A percentile compares a stretch with the other conserved stretches of the same genome.
Conservation (phyloP, 306 rosid species). For the Heteromeles arbutifolia region DNA sequence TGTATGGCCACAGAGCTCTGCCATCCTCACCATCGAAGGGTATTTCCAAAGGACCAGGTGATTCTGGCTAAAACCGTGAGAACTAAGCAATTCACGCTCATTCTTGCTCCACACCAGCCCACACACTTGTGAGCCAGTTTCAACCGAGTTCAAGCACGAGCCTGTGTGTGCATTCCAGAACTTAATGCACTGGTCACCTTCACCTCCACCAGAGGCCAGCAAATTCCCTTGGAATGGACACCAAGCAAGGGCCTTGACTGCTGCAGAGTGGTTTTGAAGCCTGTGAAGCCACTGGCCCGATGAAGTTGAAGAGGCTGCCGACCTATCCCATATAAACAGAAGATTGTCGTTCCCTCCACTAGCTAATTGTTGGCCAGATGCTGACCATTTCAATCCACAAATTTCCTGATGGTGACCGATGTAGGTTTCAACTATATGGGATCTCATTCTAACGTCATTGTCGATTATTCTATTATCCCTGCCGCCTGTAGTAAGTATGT, state of each 20-base stretch:
- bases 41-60: slow-evolving; percentile 73
- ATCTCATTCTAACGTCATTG: slow-evolving; percentile 53
- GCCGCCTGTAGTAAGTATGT: slow-evolving; percentile 58
- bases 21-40: slow-evolving; percentile 72
- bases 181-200: slow-evolving; percentile 30
- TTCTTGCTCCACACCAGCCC: slow-evolving; percentile 61
- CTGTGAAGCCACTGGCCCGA: slow-evolving; percentile 65
- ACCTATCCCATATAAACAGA: slow-evolving; percentile 64
- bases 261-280: slow-evolving; percentile 58
- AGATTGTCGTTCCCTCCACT: slow-evolving; percentile 80
- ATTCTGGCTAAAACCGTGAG: slow-evolving; percentile 66
- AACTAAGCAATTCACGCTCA: slow-evolving; percentile 73
- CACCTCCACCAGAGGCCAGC: slow-evolving; percentile 61
- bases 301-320: slow-evolving; percentile 45
- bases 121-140: slow-evolving; percentile 68
- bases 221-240: slow-evolving; percentile 75
- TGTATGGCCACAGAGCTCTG: slow-evolving; percentile 59
- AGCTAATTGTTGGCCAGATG: slow-evolving; percentile 61
- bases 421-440: slow-evolving; percentile 49
- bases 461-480: slow-evolving; percentile 46
- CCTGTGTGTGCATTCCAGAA: slow-evolving; percentile 72
- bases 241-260: slow-evolving; percentile 80
- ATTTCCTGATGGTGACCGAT: slow-evolving; percentile 57
- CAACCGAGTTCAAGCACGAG: slow-evolving; percentile 50
- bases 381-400: slow-evolving; percentile 77